Percentiles rank a stretch among this genome's conserved stretches.
Conservation (phyloP, 768 basidiomycete species). For the Dacryopinax primogenitus region DNA sequence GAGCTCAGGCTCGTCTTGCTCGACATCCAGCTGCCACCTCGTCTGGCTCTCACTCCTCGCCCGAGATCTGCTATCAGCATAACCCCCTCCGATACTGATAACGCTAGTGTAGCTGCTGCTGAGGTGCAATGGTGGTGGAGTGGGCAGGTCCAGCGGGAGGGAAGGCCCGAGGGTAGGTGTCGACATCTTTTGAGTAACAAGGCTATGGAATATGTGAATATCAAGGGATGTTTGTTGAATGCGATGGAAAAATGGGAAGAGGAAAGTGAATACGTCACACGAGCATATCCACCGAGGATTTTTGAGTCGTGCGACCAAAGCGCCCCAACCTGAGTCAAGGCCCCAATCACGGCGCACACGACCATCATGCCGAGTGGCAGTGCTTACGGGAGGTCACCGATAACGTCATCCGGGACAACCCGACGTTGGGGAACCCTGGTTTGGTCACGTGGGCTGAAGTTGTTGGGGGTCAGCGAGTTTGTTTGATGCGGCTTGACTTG, state of each 20-base stretch:
- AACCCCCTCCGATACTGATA: neutral
- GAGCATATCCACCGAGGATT: neutral
- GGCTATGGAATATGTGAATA: no score
- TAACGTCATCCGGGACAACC: no score
- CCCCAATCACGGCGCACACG: constrained; percentile 5
- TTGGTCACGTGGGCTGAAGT: no score
- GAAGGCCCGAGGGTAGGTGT: constrained; percentile 1
- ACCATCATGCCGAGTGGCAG: neutral
- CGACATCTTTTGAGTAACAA: neutral
- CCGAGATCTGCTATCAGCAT: neutral
- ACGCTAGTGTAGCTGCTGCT: constrained; percentile 9
- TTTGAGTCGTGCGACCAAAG: neutral
- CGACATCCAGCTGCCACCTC: neutral
- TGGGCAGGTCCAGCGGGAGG: neutral
- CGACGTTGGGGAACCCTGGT: no score
- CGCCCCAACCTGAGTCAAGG: neutral
- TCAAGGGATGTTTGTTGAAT: neutral
- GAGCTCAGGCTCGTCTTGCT: neutral
- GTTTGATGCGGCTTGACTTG: no score
- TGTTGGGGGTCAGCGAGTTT: no score
- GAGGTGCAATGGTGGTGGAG: neutral
- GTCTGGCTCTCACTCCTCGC: constrained; percentile 5
- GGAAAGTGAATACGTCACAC: constrained; percentile 2
- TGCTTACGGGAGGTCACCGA: neutral
- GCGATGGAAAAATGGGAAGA: neutral